Evolutionary conservation across 2,329 filamentous ascomycete species (phyloP).

Genomic region (Aspergillus clavatus): DNA sequence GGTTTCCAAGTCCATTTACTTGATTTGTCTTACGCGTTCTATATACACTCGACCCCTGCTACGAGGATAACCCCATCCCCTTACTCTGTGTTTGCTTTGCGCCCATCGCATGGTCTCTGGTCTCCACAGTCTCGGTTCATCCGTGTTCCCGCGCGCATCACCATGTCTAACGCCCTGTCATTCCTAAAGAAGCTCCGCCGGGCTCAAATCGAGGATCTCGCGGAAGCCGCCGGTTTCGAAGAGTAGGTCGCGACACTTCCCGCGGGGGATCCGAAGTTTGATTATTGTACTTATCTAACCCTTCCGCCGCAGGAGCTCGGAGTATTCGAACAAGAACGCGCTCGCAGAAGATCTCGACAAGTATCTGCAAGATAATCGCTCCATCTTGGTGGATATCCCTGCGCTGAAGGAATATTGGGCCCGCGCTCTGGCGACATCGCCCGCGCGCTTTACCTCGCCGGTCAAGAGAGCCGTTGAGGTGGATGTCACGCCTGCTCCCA

Average conservation of each 20-base stretch:
- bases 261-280: no score
- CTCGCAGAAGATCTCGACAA: slow-evolving; percentile 71
- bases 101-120: slow-evolving; percentile 46
- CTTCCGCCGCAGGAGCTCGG: slow-evolving; percentile 51
- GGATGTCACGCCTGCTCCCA: slow-evolving; percentile 30
- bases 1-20: neutral
- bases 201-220: slow-evolving; percentile 69
- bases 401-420: slow-evolving; percentile 72
- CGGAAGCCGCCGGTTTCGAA: slow-evolving; percentile 63
- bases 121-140: slow-evolving; percentile 42
- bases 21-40: neutral
- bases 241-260: slow-evolving; percentile 56
- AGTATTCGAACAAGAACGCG: slow-evolving; percentile 70
- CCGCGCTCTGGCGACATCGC: slow-evolving; percentile 35
- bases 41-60: no score
- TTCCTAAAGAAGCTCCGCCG: slow-evolving; percentile 82
- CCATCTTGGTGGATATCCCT: slow-evolving; percentile 59
- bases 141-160: slow-evolving; percentile 23
- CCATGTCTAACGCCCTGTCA: slow-evolving; percentile 61
- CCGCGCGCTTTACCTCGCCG: slow-evolving; percentile 40
- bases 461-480: slow-evolving; percentile 45
- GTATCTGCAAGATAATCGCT: slow-evolving; percentile 64
- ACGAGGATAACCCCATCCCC: no score
- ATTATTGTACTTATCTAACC: neutral
- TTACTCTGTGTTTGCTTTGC: slow-evolving; percentile 10